phyloP scores from a whole-genome alignment of 2,329 filamentous ascomycete genomes.

The Neurospora sp. region DNA sequence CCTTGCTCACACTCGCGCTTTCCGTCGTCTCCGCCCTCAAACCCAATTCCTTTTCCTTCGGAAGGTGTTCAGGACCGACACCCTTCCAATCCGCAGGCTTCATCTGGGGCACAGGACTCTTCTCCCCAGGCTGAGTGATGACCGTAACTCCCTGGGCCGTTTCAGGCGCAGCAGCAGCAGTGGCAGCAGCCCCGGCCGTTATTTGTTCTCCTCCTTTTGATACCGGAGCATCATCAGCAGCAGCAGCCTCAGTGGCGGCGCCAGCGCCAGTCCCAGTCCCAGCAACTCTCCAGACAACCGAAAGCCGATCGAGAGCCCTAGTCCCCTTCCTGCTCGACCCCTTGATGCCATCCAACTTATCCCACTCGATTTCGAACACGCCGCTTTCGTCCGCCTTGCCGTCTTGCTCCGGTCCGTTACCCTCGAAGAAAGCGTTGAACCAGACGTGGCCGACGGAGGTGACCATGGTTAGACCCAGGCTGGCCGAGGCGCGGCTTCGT shows the following conservation, averaged over 20 bases:
- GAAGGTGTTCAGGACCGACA: constrained; percentile 33
- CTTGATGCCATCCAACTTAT: constrained; percentile 85
- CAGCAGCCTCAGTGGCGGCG: background rate
- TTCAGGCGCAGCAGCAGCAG: constrained; percentile 12
- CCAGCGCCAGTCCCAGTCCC: constrained; percentile 13
- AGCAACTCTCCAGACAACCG: constrained; percentile 67
- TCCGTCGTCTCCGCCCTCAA: constrained; percentile 53
- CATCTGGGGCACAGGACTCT: constrained; percentile 61
- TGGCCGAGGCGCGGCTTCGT: constrained; percentile 66
- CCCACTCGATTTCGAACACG: constrained; percentile 49
- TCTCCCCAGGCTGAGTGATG: constrained; percentile 54
- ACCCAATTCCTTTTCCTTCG: constrained; percentile 54
- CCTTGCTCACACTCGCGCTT: constrained; percentile 59
- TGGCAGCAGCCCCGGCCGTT: constrained; percentile 5
- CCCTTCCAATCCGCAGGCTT: constrained; percentile 68
- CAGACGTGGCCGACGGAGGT: constrained; percentile 90
- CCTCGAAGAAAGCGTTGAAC: constrained; percentile 95
- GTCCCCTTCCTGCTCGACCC: constrained; percentile 76
- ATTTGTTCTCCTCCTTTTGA: constrained; percentile 9
- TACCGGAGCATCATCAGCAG: background rate
- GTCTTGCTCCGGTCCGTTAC: constrained; percentile 56
- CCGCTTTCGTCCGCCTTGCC: constrained; percentile 59
- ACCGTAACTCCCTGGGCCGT: constrained; percentile 20
- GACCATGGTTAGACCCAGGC: constrained; percentile 78
- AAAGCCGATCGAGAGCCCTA: constrained; percentile 68